phyloP scores from a whole-genome alignment of 2,329 filamentous ascomycete genomes.

The Cordyceps tenuipes region DNA sequence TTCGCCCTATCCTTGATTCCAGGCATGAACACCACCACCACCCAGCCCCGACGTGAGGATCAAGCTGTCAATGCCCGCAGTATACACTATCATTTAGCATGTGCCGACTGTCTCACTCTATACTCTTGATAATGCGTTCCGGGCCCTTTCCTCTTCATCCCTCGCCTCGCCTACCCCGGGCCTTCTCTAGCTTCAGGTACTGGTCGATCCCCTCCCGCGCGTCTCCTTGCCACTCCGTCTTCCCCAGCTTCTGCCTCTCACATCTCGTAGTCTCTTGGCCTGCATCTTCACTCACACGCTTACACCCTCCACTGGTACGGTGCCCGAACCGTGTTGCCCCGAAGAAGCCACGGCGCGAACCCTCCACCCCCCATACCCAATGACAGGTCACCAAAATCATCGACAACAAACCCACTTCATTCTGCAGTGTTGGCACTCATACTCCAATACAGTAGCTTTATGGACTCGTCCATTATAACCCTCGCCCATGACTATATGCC shows the following conservation, averaged over 20 bases:
- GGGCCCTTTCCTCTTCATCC: neutral
- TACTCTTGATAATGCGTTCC: neutral
- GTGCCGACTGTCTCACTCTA: conserved; percentile 1
- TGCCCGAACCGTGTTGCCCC: neutral
- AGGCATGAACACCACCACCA: neutral
- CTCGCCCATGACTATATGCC: neutral
- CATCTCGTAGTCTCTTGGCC: neutral
- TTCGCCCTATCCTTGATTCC: neutral
- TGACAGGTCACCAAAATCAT: neutral
- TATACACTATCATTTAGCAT: neutral
- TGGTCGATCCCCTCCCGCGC: neutral
- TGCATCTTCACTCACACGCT: neutral
- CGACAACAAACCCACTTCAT: conserved; percentile 1
- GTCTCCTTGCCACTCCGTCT: neutral
- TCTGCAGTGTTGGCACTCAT: neutral
- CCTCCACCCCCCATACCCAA: neutral
- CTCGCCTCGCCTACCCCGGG: neutral
- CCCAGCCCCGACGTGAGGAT: neutral
- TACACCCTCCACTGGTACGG: neutral
- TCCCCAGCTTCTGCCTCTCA: neutral
- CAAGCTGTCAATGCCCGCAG: neutral
- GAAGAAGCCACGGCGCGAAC: conserved; percentile 1
- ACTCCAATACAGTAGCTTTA: neutral
- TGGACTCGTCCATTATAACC: neutral
- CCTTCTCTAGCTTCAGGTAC: conserved; percentile 1